Evolutionary conservation across 1,284 basidiomycete species (phyloP), one percentile per base, ranked within the genome.

Genomic region (Trametes pubescens): DNA sequence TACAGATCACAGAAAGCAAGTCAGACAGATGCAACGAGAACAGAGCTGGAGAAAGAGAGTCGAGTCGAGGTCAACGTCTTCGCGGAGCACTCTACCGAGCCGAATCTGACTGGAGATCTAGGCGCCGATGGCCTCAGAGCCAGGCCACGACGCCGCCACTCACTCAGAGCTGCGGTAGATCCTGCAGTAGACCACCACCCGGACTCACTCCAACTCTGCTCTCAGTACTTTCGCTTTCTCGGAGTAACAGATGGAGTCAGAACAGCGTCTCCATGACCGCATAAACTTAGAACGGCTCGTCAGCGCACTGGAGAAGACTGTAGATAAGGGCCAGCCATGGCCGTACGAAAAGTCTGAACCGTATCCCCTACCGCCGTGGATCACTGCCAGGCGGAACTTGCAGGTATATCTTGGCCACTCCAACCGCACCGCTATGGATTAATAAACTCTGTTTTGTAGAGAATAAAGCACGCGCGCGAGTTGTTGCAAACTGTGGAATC

Each of bases 251-350:
- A 60, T 66, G 58, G 57, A 58, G 38, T 71, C 73, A 59, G 82
- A 84, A 55, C 80, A 83, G 67, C 60, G 73, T 5, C 65, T 76
- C 14, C 91, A 91, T 65, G 88, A 92, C 78, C 83, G 85, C 66
- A 84, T 93, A 18, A 93, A 93, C 73, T 79, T 93, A 10, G 76
- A 78, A 11, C 82, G 89, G 43, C 80, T 93, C 1, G 76, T 92
- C 8, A 80, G 83, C 49, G 76, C 86, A 59, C 79, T 93, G 0
- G 88, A 92, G 65, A 86, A 84, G 66, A 80, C 82, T 4, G 77
- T 86, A n/a, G n/a, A n/a, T 0, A 75, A 81, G 7, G 79, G 80
- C 13, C 77, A 81, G 21, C 78, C 84, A 37, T 89, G 88, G 86
- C 70, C 78, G 6, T 75, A 76, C 40, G 74, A 73, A n/a, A 65